These are phyloP conservation scores for Aspergillus heteromorphus DNA, from an alignment of 495 filamentous ascomycete genomes.

Conservation along the genomic window DNA sequence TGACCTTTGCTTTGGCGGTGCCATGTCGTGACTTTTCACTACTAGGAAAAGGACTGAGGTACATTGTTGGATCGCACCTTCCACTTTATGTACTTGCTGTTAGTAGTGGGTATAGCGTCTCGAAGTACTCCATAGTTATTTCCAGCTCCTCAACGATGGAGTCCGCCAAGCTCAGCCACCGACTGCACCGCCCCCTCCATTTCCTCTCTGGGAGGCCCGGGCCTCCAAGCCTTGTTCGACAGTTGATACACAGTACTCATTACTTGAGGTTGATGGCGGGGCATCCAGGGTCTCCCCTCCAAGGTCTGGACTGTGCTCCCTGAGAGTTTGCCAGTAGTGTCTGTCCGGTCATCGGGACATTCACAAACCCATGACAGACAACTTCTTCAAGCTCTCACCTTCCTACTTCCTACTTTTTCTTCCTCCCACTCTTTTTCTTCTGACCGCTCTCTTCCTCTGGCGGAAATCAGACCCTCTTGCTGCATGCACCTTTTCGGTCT, in stretches of 20 bases:
- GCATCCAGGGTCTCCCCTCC: not conserved
- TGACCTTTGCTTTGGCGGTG: no score
- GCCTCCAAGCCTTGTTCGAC: no score
- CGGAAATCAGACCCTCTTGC: not conserved
- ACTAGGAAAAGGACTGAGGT: no score
- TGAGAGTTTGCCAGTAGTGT: not conserved
- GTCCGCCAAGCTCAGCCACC: not conserved
- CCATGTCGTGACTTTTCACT: no score
- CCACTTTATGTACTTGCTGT: no score
- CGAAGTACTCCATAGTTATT: no score
- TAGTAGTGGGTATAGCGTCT: no score
- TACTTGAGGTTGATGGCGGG: not conserved
- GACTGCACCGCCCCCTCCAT: not conserved
- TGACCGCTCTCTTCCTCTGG: not conserved
- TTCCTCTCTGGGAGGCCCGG: no score
- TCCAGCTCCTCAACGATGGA: no score
- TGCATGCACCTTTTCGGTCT: slow-evolving; percentile 5
- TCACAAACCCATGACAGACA: not conserved
- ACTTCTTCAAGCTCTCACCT: not conserved
- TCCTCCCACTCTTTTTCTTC: not conserved
- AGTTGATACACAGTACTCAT: no score
- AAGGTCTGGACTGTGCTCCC: not conserved
- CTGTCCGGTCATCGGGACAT: not conserved
- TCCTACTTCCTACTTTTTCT: not conserved
- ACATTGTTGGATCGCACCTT: no score